phyloP scores from a whole-genome alignment of 371 early-diverging fungal genomes.

The Circinella minor region DNA sequence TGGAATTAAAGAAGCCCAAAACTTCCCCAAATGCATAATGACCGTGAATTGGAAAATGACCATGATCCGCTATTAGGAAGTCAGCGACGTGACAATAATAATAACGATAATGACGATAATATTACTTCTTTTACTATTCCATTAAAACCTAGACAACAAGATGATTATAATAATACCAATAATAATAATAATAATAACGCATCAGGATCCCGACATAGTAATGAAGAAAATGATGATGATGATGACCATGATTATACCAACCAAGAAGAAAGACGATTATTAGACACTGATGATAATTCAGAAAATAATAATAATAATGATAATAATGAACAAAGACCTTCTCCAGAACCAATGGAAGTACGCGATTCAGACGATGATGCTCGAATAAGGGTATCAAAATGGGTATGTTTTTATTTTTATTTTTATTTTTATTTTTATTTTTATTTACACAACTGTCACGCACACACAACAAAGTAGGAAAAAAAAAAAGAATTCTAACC shows the following conservation, averaged over 20 bases:
- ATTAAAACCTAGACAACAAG: conserved; percentile 4
- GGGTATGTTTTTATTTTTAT: not conserved
- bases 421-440: not conserved
- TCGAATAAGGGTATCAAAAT: not conserved
- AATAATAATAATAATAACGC: not conserved
- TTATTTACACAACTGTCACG: no score
- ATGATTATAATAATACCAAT: not conserved
- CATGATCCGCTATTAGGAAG: not conserved
- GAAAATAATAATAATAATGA: not conserved
- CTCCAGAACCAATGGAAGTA: conserved; percentile 2
- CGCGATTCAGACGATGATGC: not conserved
- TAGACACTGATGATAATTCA: not conserved
- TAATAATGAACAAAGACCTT: not conserved
- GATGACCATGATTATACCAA: not conserved
- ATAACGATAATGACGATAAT: not conserved
- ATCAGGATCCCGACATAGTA: not conserved
- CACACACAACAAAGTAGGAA: no score
- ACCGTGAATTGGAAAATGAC: not conserved
- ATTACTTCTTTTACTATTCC: not conserved
- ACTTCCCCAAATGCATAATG: not conserved
- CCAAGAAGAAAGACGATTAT: conserved; percentile 1
- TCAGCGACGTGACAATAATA: not conserved
- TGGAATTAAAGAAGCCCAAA: not conserved
- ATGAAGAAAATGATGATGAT: not conserved
- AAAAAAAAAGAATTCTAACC: no score